Percentiles rank a stretch among this genome's conserved stretches.
These are phyloP conservation scores for Linnemannia elongata DNA, from an alignment of 192 early-diverging fungal genomes.

Conservation along the genomic window DNA sequence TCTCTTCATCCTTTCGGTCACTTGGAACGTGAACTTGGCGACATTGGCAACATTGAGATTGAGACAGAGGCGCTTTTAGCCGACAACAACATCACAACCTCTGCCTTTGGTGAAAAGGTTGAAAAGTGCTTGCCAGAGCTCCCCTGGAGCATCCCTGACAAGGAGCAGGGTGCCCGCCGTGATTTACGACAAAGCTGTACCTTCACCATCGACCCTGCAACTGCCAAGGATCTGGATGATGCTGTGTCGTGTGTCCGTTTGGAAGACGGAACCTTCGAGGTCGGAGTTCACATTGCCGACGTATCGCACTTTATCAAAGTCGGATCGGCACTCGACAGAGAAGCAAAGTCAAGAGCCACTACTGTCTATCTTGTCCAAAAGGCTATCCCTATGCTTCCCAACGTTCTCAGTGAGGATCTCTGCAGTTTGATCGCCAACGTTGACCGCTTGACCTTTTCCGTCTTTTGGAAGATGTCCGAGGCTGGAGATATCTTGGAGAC, in stretches of 20 bases:
- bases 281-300: slow-evolving; percentile 93
- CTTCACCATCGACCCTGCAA: slow-evolving; percentile 91
- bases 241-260: slow-evolving; percentile 75
- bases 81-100: slow-evolving; percentile 84
- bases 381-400: slow-evolving; percentile 96
- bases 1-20: slow-evolving; percentile 84
- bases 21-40: slow-evolving; percentile 79
- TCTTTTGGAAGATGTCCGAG: slow-evolving; percentile 94
- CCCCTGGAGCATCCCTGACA: slow-evolving; percentile 85
- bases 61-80: slow-evolving; percentile 87
- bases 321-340: slow-evolving; percentile 92
- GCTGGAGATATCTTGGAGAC: slow-evolving; percentile 87
- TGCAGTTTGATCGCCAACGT: slow-evolving; percentile 92
- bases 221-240: slow-evolving; percentile 87
- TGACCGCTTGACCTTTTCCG: slow-evolving; percentile 91
- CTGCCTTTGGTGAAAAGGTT: slow-evolving; percentile 81
- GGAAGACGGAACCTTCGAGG: slow-evolving; percentile 78
- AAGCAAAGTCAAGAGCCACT: slow-evolving; percentile 91
- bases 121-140: slow-evolving; percentile 78
- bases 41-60: slow-evolving; percentile 80
- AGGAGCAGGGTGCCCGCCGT: slow-evolving; percentile 74
- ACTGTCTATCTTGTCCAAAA: slow-evolving; percentile 96
- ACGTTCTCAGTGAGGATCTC: slow-evolving; percentile 89
- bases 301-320: slow-evolving; percentile 97
- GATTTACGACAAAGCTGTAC: slow-evolving; percentile 81